A percentile compares a stretch with the other conserved stretches of the same genome.
Conservation (phyloP, 148 eudicot species). For the Chenopodium quinoa region DNA sequence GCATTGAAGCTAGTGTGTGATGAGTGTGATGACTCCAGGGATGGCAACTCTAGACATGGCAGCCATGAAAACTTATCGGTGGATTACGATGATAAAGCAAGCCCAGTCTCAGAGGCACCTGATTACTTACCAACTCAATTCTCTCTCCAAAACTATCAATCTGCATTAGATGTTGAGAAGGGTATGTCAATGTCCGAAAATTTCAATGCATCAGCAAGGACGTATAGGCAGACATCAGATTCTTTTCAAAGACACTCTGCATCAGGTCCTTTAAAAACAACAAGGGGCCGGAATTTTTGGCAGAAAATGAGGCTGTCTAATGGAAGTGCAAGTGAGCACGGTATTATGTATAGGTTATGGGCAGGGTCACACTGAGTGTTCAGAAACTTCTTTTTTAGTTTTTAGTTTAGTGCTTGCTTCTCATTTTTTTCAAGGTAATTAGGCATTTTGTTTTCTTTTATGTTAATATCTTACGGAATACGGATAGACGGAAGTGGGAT, state of each 20-base stretch:
- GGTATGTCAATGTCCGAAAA: constrained; percentile 52
- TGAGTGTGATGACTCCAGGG: constrained; percentile 55
- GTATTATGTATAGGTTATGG: constrained; percentile 50
- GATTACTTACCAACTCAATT: constrained; percentile 33
- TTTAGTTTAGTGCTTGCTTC: background rate
- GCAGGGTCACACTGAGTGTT: constrained; percentile 51
- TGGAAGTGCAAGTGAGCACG: constrained; percentile 70
- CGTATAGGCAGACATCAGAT: constrained; percentile 35
- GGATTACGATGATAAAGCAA: constrained; percentile 35
- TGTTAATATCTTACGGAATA: background rate
- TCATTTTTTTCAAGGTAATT: background rate
- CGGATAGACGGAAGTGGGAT: background rate
- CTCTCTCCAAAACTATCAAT: constrained; percentile 36
- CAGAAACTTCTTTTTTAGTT: background rate
- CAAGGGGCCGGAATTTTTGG: constrained; percentile 47
- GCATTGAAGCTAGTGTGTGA: constrained; percentile 78
- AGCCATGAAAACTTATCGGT: constrained; percentile 51
- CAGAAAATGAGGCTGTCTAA: constrained; percentile 48
- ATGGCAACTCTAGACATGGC: constrained; percentile 38
- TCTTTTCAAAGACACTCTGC: constrained; percentile 62
- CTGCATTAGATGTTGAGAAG: constrained; percentile 52
- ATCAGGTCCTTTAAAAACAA: constrained; percentile 61
- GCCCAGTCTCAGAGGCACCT: constrained; percentile 29
- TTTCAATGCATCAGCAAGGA: constrained; percentile 35
- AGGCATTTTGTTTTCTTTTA: background rate